A percentile compares a stretch with the other conserved stretches of the same genome.
Conservation (phyloP, 1,284 basidiomycete species). For the Trichosporon ovoides region DNA sequence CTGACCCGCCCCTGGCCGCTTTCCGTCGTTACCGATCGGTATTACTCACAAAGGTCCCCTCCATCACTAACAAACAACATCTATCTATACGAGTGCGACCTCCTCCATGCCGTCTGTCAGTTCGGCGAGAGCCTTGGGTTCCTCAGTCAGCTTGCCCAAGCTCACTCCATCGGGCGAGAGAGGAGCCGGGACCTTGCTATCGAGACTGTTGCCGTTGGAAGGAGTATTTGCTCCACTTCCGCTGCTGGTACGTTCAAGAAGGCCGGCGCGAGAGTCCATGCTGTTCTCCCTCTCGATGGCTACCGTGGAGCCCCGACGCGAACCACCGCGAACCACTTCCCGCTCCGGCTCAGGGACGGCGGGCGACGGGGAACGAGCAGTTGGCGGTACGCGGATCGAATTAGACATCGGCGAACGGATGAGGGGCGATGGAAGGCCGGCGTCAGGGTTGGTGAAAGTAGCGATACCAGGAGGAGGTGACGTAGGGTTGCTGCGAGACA, state of each 20-base stretch:
- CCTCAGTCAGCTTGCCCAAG: neutral
- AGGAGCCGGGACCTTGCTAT: neutral
- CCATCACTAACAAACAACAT: constrained; percentile 3
- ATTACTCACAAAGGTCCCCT: neutral
- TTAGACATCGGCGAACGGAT: neutral
- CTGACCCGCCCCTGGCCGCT: too few species aligned
- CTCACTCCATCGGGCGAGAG: neutral
- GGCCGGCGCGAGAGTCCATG: neutral
- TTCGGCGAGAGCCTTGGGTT: neutral
- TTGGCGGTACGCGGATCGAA: constrained; percentile 1
- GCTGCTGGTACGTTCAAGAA: neutral
- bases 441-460: neutral
- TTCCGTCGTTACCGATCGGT: too few species aligned
- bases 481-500: constrained; percentile 15
- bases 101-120: constrained; percentile 1
- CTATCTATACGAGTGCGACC: constrained; percentile 1
- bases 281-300: neutral
- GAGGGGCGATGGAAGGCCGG: neutral
- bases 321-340: neutral
- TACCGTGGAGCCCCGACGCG: neutral
- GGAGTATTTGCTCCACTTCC: neutral
- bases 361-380: neutral
- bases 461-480: neutral
- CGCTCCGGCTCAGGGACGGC: neutral
- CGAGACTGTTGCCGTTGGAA: constrained; percentile 2